Evolutionary conservation across 208 protist genomes (phyloP), one percentile per base, ranked within the genome.

Genomic region (Leishmania amazonensis): DNA sequence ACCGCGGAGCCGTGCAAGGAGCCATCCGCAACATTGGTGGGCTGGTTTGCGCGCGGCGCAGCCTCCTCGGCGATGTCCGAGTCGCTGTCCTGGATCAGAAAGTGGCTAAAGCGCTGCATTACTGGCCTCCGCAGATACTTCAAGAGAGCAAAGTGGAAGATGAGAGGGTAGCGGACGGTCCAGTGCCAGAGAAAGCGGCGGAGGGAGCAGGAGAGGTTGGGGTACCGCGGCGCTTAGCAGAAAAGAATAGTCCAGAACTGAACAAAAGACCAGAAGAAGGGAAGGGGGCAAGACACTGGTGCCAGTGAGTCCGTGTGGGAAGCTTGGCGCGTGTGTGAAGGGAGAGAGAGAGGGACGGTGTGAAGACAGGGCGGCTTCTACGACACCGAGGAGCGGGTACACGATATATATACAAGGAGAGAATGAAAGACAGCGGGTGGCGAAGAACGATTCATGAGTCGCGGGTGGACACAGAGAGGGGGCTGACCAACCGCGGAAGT

Each of bases 1-100:
- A 35, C 74, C 21, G 49, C 62, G 11, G 51, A 78, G 54, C 76
- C 71, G 38, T 35, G 15, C 13, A 60, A 77, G 51, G 81, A 60
- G 81, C 38, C 47, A 15, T 78, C 40, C 31, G 51, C 49, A 4
- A 19, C 67, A 58, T 76, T 76, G 24, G 38, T 49, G 35, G 49
- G 19, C 19, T 21, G 60, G 53, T 19, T 45, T 40, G 24, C 35
- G 31, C 38, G 74, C 51, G n/a, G 57, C 9, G 60, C 75, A n/a
- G 68, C 76, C 83, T 75, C 83, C 68, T 79, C 86, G 35, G 85
- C 83, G 42, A 82, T 90, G 65, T 93, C 89, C 31, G 88, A 91
- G 82, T 92, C 89, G 67, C 91, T 95, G 79, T 95, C 91, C 17
- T 67, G 58, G 57, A 95, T 76, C 19, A 78, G 68, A n/a, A 95